phyloP scores from a whole-genome alignment of 345 rosid species.

The Gossypium arboreum region DNA sequence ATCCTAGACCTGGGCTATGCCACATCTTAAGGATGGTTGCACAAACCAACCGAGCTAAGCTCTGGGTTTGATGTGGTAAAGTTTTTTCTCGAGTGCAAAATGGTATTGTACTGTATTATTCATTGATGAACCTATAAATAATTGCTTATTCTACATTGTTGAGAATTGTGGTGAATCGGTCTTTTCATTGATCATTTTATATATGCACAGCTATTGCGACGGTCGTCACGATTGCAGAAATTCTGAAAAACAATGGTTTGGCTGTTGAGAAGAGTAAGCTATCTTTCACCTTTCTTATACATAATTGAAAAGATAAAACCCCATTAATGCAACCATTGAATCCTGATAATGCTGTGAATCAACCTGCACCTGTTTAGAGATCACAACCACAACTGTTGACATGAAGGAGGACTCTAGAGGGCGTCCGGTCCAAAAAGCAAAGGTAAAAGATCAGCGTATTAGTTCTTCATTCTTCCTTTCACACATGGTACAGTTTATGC shows the following conservation, averaged over 20 bases:
- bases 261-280: slow-evolving; percentile 82
- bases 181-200: neutral
- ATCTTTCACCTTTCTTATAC: neutral
- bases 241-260: slow-evolving; percentile 80
- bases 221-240: slow-evolving; percentile 76
- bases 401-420: slow-evolving; percentile 80
- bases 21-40: neutral
- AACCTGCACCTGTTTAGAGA: slow-evolving; percentile 37
- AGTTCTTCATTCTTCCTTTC: neutral
- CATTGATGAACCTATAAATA: neutral
- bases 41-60: neutral
- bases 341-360: neutral
- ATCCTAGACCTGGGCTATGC: neutral
- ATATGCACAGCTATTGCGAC: slow-evolving; percentile 72
- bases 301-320: neutral
- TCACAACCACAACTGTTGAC: slow-evolving; percentile 70
- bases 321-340: neutral
- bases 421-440: slow-evolving; percentile 74
- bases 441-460: slow-evolving; percentile 35
- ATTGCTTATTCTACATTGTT: neutral
- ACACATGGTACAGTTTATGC: neutral
- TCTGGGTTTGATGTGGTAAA: neutral
- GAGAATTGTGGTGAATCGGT: neutral
- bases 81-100: neutral
- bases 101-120: neutral